Evolutionary conservation across 1,284 basidiomycete species (phyloP).

Genomic region (Tilletia walkeri): DNA sequence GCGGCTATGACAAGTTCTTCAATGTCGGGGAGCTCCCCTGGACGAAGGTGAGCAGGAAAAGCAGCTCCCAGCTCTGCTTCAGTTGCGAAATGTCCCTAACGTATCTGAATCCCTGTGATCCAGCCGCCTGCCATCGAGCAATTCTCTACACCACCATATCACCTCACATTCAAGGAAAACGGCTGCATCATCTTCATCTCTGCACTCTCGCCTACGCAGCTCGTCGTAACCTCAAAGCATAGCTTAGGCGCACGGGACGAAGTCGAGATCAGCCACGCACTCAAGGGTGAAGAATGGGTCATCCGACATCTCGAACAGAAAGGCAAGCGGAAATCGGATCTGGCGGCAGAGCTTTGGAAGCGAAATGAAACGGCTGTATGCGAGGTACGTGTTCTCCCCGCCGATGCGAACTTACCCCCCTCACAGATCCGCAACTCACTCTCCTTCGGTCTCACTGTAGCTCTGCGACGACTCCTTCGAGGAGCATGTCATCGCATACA

Average conservation of each 20-base stretch:
- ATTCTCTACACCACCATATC: constrained; percentile 77
- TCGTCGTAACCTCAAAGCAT: constrained; percentile 90
- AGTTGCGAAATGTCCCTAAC: too few species aligned
- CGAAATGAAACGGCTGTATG: constrained; percentile 85
- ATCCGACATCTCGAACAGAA: constrained; percentile 67
- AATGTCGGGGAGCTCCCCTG: constrained; percentile 93
- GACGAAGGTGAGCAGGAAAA: constrained; percentile 67
- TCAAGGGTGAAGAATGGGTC: constrained; percentile 81
- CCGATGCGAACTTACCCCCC: background rate
- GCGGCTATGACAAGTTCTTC: constrained; percentile 99
- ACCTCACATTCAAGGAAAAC: constrained; percentile 89
- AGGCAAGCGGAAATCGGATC: constrained; percentile 69
- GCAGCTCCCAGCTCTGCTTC: too few species aligned
- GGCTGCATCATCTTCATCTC: constrained; percentile 98
- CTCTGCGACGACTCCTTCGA: constrained; percentile 97
- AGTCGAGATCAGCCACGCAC: constrained; percentile 64
- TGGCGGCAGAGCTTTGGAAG: constrained; percentile 75
- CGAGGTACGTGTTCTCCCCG: constrained; percentile 64
- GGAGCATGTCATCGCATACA: constrained; percentile 88
- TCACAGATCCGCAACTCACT: too few species aligned
- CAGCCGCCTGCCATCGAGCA: constrained; percentile 40
- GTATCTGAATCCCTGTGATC: background rate
- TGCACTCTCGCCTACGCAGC: constrained; percentile 71
- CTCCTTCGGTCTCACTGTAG: constrained; percentile 57
- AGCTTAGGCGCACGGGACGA: constrained; percentile 47